Evolutionary conservation across 129 eudicot species (phyloP).

Genomic region (Arctium minus): DNA sequence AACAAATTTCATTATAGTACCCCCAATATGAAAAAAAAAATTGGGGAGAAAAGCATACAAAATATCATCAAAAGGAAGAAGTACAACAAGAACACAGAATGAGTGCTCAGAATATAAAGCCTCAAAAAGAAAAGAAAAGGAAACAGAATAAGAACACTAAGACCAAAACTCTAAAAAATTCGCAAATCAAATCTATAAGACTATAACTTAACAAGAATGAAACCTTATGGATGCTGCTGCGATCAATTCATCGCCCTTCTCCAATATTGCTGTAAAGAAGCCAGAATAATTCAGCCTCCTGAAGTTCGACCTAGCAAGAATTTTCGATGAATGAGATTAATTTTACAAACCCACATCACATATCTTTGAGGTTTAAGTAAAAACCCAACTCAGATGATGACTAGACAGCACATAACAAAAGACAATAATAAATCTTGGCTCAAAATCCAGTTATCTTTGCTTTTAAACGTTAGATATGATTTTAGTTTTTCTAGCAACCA

Average conservation of each 20-base stretch:
- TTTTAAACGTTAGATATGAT: neutral
- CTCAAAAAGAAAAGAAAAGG: neutral
- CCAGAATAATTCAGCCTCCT: conserved; percentile 70
- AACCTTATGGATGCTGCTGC: conserved; percentile 89
- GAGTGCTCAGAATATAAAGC: neutral
- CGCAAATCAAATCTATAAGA: neutral
- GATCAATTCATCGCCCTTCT: conserved; percentile 69
- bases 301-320: conserved; percentile 71
- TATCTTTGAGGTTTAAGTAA: neutral
- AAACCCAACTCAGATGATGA: neutral
- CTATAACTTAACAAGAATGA: neutral
- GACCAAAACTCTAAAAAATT: neutral
- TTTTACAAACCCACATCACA: neutral
- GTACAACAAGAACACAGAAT: neutral
- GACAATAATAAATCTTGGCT: neutral
- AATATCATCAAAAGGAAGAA: neutral
- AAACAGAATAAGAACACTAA: neutral
- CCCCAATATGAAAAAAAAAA: too few species aligned
- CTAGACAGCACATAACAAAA: neutral
- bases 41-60: neutral
- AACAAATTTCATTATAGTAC: neutral
- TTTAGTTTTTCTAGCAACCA: neutral
- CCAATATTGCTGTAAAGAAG: conserved; percentile 64
- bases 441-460: neutral
- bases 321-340: neutral